These are phyloP conservation scores for Aspergillus neoniger DNA, from an alignment of 2,329 filamentous ascomycete species.

Conservation along the genomic window DNA sequence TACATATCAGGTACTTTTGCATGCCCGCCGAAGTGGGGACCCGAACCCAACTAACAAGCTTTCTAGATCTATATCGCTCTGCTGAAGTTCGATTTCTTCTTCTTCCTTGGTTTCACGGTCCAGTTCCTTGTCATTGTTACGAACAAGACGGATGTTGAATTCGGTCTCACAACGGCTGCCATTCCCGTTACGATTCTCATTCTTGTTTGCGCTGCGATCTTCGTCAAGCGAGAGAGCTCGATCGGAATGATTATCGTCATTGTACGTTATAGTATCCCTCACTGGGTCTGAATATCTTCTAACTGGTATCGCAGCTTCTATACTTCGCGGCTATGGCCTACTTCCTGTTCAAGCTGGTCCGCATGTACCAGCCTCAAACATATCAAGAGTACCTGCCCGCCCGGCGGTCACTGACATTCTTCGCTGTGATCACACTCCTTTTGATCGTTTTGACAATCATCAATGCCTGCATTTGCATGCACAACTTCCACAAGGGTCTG, in stretches of 20 bases:
- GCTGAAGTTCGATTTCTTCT: slow-evolving; percentile 99
- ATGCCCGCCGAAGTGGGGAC: not conserved
- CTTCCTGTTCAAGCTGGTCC: slow-evolving; percentile 96
- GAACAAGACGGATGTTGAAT: slow-evolving; percentile 69
- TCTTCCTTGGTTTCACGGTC: slow-evolving; percentile 97
- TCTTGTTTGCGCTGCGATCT: slow-evolving; percentile 79
- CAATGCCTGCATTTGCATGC: slow-evolving; percentile 83
- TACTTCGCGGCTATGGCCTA: slow-evolving; percentile 90
- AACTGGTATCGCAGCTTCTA: slow-evolving; percentile 55
- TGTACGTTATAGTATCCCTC: slow-evolving; percentile 38
- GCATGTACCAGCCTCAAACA: slow-evolving; percentile 77
- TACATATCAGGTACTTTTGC: slow-evolving; percentile 77
- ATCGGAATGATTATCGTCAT: slow-evolving; percentile 77
- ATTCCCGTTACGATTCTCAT: slow-evolving; percentile 90
- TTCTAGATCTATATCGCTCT: slow-evolving; percentile 91
- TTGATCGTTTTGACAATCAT: slow-evolving; percentile 85
- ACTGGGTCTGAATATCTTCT: slow-evolving; percentile 6
- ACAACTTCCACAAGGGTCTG: slow-evolving; percentile 86
- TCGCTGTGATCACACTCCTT: slow-evolving; percentile 88
- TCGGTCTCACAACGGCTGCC: slow-evolving; percentile 82
- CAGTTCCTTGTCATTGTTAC: slow-evolving; percentile 95
- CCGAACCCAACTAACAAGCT: slow-evolving; percentile 25
- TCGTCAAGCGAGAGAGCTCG: slow-evolving; percentile 80
- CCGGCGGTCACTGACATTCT: slow-evolving; percentile 82
- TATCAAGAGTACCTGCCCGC: slow-evolving; percentile 71